phyloP scores from a whole-genome alignment of 1,284 basidiomycete species.

The Irpex rosettiformis region DNA sequence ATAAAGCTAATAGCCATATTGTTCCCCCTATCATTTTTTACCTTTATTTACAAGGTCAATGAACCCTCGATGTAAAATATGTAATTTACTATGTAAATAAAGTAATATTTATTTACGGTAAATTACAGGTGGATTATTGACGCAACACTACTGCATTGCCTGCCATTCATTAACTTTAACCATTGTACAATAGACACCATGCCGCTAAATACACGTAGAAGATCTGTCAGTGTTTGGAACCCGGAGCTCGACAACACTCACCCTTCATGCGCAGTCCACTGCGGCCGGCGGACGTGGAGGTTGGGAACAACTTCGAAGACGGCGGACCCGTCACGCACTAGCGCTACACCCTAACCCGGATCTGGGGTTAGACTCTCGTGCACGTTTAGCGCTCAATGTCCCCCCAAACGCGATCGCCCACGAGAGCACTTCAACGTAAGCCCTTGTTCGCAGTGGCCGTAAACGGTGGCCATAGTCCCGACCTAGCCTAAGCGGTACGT shows the following conservation, averaged over 20 bases:
- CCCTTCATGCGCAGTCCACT: not conserved
- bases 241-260: not conserved
- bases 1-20: no score
- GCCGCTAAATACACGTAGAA: not conserved
- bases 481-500: not conserved
- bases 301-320: not conserved
- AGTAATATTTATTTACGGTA: no score
- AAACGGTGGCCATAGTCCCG: not conserved
- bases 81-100: no score
- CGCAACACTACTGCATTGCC: no score
- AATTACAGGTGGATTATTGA: no score
- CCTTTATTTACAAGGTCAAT: no score
- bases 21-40: no score
- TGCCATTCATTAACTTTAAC: no score
- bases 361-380: not conserved
- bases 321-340: no score
- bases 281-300: not conserved
- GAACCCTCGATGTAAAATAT: no score
- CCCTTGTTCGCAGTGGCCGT: not conserved
- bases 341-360: not conserved
- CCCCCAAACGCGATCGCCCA: no score
- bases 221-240: not conserved
- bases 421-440: not conserved
- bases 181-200: not conserved
- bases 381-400: not conserved